phyloP scores from a whole-genome alignment of 164 flowering plant species.

The Tetrastigma voinierianum region DNA sequence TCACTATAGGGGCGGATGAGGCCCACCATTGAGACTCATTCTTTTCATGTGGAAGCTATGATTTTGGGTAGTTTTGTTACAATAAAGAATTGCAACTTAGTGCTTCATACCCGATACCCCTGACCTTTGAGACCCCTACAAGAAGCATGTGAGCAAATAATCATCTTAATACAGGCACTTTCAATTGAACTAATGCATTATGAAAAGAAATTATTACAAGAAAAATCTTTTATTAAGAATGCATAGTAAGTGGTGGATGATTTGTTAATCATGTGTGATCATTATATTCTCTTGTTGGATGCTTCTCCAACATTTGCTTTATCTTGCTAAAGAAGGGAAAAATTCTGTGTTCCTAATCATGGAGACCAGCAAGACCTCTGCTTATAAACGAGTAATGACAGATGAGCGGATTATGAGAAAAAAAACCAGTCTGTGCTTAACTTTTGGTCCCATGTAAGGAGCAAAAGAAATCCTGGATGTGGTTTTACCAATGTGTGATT shows the following conservation, averaged over 20 bases:
- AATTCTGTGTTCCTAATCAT: conserved; percentile 1
- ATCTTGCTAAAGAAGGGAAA: conserved; percentile 1
- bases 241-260: conserved; percentile 6
- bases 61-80: neutral
- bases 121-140: conserved; percentile 10
- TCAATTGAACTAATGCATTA: neutral
- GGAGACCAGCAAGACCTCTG: neutral
- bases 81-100: neutral
- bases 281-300: conserved; percentile 20
- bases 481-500: too few relatives aligned
- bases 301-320: conserved; percentile 19
- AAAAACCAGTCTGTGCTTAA: too few relatives aligned
- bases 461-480: too few relatives aligned
- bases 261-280: conserved; percentile 8
- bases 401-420: too few relatives aligned
- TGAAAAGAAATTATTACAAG: neutral
- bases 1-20: conserved; percentile 3
- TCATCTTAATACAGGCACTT: neutral
- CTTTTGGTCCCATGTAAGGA: too few relatives aligned
- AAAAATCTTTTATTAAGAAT: neutral
- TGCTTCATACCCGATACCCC: neutral
- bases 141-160: conserved; percentile 14
- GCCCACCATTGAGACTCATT: neutral
- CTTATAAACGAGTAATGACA: neutral
- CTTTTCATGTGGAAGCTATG: conserved; percentile 6